Percentiles rank a stretch among this genome's conserved stretches.
These are phyloP conservation scores for Ophiostoma sp. DNA, from an alignment of 2,329 filamentous ascomycete genomes.

Conservation along the genomic window DNA sequence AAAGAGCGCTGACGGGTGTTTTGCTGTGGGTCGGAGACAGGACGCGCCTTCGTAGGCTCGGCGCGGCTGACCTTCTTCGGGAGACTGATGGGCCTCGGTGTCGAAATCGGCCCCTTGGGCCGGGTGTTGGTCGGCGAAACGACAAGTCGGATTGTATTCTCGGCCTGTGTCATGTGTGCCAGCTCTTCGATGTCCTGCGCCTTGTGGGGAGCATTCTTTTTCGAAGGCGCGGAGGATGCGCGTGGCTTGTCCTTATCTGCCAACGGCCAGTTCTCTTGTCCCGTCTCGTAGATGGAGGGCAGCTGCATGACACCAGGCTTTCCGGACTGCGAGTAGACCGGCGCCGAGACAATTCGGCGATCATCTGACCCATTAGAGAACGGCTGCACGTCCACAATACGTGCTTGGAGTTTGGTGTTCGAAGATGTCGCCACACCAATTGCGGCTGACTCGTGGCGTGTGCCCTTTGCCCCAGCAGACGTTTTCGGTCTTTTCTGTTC, in stretches of 20 bases:
- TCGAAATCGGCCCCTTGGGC: slow-evolving; percentile 2
- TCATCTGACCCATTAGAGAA: slow-evolving; percentile 34
- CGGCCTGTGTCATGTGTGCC: slow-evolving; percentile 16
- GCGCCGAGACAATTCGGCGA: slow-evolving; percentile 53
- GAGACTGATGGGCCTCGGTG: slow-evolving; percentile 21
- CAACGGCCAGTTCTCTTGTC: slow-evolving; percentile 32
- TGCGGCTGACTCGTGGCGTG: not conserved
- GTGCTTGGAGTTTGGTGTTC: slow-evolving; percentile 16
- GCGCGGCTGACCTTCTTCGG: slow-evolving; percentile 18
- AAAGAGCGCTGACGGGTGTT: not conserved
- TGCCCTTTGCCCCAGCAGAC: not conserved
- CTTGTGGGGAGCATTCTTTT: slow-evolving; percentile 29
- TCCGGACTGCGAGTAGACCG: slow-evolving; percentile 46
- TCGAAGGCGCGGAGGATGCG: slow-evolving; percentile 49
- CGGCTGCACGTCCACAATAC: slow-evolving; percentile 5
- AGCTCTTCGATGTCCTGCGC: slow-evolving; percentile 27
- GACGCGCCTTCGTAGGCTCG: not conserved
- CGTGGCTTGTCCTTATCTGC: slow-evolving; percentile 41
- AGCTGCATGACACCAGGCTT: slow-evolving; percentile 42
- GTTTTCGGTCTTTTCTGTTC: not conserved
- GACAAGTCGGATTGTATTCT: slow-evolving; percentile 31
- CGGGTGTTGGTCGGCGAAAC: slow-evolving; percentile 25
- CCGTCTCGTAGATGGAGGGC: slow-evolving; percentile 53
- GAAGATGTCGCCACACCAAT: slow-evolving; percentile 17
- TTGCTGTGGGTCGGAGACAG: not conserved